Base-by-base conservation (phyloP, 495 filamentous ascomycete genomes). In the Tuber brumale region DNA sequence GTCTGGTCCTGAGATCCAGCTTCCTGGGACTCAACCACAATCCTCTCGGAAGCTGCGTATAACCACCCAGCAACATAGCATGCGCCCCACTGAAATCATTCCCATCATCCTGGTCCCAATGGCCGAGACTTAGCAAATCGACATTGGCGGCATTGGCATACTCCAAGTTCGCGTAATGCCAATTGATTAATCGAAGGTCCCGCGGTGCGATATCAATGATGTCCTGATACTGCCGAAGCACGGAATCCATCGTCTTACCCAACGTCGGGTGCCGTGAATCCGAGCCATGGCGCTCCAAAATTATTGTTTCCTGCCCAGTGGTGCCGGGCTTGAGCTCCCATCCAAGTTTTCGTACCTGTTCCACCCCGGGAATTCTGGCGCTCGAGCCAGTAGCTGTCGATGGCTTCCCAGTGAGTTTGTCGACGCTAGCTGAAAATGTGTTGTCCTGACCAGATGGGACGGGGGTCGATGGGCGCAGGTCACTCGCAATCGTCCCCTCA, bases 71-170 rank as follows among this genome's bases (percentile, higher is more conserved):
- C 21, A 99, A 90, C 87, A 95, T 93, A 6, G 93, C 91, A 81
- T 99, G 95, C 72, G 92, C 90, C 27, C 95, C 95, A 82, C 97
- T 94, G 84, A 97, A 98, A 80, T 99, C 95, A 83, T 99, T 97
- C 1, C 96, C 95, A 69, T 93, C 92, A 81, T 98, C 95, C 81
- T 97, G 92, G 84, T 99, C 95, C 93, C 95, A 97, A 2, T 94
- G 92, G 14, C 91, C 91, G 5, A 99, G 89, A 84, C 95, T 98
- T 27, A 98, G 88, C 73, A 92, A 90, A 75, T 91, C 88, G 73
- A 96, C 90, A 82, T 94, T 97, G 8, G 89, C 90, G 0, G 95
- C 96, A 81, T 97, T 98, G 70, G 95, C 94, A 81, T 99, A 99
- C 82, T 99, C 95, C 43, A 98, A 87, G 81, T 99, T 99, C 76